A percentile compares a stretch with the other conserved stretches of the same genome.
These are phyloP conservation scores for Lophiotrema nucula DNA, from an alignment of 495 filamentous ascomycete genomes.

Conservation along the genomic window DNA sequence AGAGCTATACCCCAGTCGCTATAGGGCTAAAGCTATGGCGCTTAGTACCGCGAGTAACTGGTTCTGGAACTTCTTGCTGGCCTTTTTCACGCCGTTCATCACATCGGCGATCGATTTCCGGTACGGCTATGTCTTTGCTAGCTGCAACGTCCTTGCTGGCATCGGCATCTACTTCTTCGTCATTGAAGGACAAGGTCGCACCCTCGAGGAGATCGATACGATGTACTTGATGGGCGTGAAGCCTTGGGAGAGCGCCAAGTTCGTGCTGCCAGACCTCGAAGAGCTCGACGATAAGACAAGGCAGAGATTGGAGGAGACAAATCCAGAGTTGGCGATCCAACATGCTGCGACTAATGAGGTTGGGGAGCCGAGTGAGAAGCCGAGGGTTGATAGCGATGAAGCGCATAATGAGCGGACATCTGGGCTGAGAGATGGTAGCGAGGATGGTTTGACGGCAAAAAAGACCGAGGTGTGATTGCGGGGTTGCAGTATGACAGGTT, in stretches of 20 bases:
- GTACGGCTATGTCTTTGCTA: slow-evolving; percentile 80
- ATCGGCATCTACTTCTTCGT: slow-evolving; percentile 76
- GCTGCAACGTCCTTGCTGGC: slow-evolving; percentile 62
- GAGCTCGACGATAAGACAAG: slow-evolving; percentile 1
- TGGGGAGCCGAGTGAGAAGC: neutral
- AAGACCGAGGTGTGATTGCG: neutral
- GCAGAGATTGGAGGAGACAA: slow-evolving; percentile 11
- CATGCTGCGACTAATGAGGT: neutral
- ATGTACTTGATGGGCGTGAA: slow-evolving; percentile 74
- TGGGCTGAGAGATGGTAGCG: neutral
- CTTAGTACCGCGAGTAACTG: slow-evolving; percentile 78
- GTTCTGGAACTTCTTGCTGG: slow-evolving; percentile 83
- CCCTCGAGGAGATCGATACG: slow-evolving; percentile 78
- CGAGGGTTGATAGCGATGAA: neutral
- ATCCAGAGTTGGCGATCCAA: slow-evolving; percentile 10
- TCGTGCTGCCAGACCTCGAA: slow-evolving; percentile 39
- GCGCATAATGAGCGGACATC: neutral
- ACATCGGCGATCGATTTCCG: slow-evolving; percentile 62
- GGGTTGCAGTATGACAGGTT: neutral
- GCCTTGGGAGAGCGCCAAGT: slow-evolving; percentile 45
- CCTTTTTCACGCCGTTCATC: neutral
- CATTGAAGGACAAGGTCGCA: slow-evolving; percentile 65
- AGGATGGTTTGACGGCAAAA: neutral
- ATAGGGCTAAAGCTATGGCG: slow-evolving; percentile 72
- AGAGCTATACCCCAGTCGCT: slow-evolving; percentile 76